These are phyloP conservation scores for Daucus carota DNA, from an alignment of 129 eudicot genomes.

Conservation along the genomic window DNA sequence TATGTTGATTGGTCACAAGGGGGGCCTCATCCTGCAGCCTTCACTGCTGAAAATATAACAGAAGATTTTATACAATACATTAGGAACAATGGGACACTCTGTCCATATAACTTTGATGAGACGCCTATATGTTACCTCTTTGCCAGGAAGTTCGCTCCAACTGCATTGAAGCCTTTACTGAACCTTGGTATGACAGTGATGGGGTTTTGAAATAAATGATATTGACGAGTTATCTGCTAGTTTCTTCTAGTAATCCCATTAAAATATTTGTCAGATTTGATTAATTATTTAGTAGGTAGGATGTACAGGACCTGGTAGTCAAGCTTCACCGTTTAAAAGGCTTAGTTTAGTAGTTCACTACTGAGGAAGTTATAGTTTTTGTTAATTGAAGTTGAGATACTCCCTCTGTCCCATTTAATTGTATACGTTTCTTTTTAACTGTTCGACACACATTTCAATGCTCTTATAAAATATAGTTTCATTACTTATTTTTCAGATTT, in stretches of 20 bases:
- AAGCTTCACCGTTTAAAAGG: neutral
- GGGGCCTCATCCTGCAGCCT: slow-evolving; percentile 73
- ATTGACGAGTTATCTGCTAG: neutral
- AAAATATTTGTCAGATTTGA: neutral
- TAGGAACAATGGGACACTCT: slow-evolving; percentile 56
- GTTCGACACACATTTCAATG: too few species aligned
- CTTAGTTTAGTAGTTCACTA: neutral
- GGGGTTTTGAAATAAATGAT: slow-evolving; percentile 34
- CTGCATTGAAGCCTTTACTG: slow-evolving; percentile 54
- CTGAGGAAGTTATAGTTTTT: neutral
- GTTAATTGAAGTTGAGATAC: neutral
- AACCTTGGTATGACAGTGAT: slow-evolving; percentile 35
- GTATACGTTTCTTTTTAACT: too few species aligned
- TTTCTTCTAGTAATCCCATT: neutral
- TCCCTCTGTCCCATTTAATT: too few species aligned
- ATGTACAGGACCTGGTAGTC: neutral
- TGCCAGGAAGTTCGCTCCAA: slow-evolving; percentile 69
- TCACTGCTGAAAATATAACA: slow-evolving; percentile 41
- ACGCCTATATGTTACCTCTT: slow-evolving; percentile 53
- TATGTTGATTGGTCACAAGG: slow-evolving; percentile 70
- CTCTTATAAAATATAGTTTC: too few species aligned
- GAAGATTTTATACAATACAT: slow-evolving; percentile 37
- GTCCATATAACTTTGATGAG: slow-evolving; percentile 38
- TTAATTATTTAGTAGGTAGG: neutral
- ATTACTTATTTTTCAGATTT: too few species aligned